Evolutionary conservation across 75 land plant genomes (phyloP), one percentile per base, ranked within the genome.

Genomic region (Cupressus sempervirens): DNA sequence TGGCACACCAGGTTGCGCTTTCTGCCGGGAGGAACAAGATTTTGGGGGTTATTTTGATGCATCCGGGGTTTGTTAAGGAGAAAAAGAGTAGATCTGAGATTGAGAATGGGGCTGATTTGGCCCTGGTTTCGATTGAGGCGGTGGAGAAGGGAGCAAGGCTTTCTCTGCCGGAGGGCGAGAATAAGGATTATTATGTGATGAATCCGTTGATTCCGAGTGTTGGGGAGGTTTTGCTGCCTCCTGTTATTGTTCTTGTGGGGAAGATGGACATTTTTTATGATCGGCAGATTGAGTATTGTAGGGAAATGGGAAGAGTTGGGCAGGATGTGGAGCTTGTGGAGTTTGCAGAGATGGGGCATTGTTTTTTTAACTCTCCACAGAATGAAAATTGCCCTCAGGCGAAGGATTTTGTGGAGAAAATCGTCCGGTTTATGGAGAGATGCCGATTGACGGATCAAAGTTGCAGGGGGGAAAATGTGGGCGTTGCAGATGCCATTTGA

Each of bases 1-100:
- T 93, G n/a, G 90, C 85, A 15, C 91, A 93, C 83, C 87, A 85
- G 74, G 86, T 91, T 46, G 93, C 88, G 32, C 45, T 82, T 8
- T 26, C 56, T 10, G 76, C 86, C 45, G n/a, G 8, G n/a, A 40
- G 72, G 40, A 13, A 35, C 4, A 48, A 54, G 13, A 50, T 54
- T 41, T 26, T 48, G 35, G 83, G 83, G 11, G 0, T 82, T 20
- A 48, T 82, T 34, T 36, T 82, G 68, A 32, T 82, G 83, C 83
- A 82, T 10, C 83, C 83, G 11, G 83, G 83, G 1, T 82, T 82
- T 35, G 26, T 82, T 4, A 48, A 36, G 83, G 83, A 82, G 83
- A 70, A 54, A 20, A 54, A 20, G 35, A 82, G 73, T 35, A 16
- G 7, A 12, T 54, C 83, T 9, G 83, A 82, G 34, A 82, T 16